Conservation (phyloP, 139 green algal species). For the Pseudopediastrum boryanum region DNA sequence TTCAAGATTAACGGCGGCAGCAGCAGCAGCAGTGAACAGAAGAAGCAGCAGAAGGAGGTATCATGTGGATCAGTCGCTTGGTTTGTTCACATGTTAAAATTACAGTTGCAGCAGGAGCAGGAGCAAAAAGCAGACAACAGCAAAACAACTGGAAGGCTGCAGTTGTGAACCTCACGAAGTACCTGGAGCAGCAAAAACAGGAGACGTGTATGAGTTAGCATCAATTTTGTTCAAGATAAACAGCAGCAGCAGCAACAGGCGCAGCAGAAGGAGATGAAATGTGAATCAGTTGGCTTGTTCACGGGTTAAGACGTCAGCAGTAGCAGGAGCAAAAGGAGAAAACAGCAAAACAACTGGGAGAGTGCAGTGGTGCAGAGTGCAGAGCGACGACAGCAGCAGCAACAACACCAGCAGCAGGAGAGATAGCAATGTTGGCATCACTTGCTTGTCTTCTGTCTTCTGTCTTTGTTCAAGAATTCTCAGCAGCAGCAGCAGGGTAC, state of each 20-base stretch:
- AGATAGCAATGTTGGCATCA: too few species aligned
- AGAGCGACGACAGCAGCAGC: not conserved
- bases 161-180: constrained; percentile 41
- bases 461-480: too few species aligned
- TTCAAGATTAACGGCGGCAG: not conserved
- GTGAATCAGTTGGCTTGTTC: not conserved
- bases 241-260: not conserved
- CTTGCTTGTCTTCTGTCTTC: too few species aligned
- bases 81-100: not conserved
- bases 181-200: constrained; percentile 26
- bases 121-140: not conserved
- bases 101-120: not conserved
- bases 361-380: not conserved
- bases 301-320: not conserved
- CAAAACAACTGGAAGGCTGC: constrained; percentile 50
- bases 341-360: too few species aligned
- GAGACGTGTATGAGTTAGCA: not conserved
- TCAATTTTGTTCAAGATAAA: not conserved
- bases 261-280: not conserved
- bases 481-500: too few species aligned
- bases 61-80: not conserved
- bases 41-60: not conserved
- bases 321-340: not conserved
- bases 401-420: constrained; percentile 11
- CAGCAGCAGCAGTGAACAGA: not conserved